phyloP scores from a whole-genome alignment of 106 monocot genomes.

The Dioscorea dumetorum region DNA sequence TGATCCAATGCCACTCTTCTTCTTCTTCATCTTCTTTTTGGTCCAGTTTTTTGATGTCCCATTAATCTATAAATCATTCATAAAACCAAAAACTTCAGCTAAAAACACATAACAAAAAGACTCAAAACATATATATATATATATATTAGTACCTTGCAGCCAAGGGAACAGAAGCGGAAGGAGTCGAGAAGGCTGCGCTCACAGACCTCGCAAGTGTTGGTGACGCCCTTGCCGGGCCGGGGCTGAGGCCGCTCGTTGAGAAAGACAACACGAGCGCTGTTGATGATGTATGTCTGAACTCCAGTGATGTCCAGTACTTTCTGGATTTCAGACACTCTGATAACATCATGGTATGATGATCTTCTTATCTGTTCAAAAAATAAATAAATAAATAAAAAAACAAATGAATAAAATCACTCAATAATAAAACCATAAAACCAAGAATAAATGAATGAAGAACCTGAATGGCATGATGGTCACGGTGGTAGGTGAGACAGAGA shows the following conservation, averaged over 20 bases:
- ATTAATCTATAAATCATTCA: conserved; percentile 16
- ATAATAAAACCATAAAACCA: too few relatives aligned
- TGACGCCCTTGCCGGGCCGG: conserved; percentile 29
- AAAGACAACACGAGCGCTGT: conserved; percentile 95
- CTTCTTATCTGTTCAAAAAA: conserved; percentile 63
- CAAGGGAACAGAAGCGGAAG: conserved; percentile 44
- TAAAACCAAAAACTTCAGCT: too few relatives aligned
- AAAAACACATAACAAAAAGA: not conserved
- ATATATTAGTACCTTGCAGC: conserved; percentile 47
- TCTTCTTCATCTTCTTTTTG: conserved; percentile 10
- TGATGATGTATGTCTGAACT: conserved; percentile 91
- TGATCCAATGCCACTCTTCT: not conserved
- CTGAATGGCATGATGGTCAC: conserved; percentile 80
- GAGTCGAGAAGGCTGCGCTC: conserved; percentile 39
- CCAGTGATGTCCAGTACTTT: conserved; percentile 75
- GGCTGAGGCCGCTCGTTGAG: conserved; percentile 46
- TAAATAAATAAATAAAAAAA: not conserved
- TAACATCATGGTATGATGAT: conserved; percentile 97
- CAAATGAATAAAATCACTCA: not conserved
- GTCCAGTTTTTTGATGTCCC: conserved; percentile 30
- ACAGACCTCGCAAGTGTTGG: conserved; percentile 49
- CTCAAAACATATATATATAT: not conserved
- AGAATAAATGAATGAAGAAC: conserved; percentile 12
- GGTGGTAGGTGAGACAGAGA: conserved; percentile 59
- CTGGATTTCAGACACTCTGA: conserved; percentile 82